Conservation (phyloP, 441 rosid genomes). For the Brassica hybrid region DNA sequence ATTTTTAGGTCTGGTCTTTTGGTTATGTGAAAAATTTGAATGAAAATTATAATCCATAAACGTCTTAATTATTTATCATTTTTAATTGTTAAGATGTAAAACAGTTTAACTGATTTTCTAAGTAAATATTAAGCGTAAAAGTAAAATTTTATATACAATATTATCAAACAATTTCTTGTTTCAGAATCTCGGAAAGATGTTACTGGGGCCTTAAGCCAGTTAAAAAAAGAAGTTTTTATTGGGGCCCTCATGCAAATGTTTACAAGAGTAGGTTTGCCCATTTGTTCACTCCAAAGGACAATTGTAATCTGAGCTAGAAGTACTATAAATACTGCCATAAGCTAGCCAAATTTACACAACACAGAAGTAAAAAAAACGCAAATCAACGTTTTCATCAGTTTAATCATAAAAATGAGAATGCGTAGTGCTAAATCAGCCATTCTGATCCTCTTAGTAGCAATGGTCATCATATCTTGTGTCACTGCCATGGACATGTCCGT, state of each 20-base stretch:
- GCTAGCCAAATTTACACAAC: constrained; percentile 7
- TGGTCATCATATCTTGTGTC: not conserved
- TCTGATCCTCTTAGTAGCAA: not conserved
- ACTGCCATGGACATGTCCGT: not conserved
- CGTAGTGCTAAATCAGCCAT: not conserved
- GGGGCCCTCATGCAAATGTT: not conserved
- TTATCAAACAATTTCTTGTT: not conserved
- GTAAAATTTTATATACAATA: not conserved
- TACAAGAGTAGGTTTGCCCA: not conserved
- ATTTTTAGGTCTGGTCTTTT: not conserved
- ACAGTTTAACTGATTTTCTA: not conserved
- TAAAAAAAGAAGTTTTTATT: not conserved
- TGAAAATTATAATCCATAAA: not conserved
- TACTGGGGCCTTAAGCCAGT: too few species aligned
- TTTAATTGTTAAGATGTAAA: not conserved
- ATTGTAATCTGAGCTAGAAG: not conserved
- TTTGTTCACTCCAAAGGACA: constrained; percentile 15
- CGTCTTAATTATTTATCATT: not conserved
- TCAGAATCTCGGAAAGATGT: not conserved
- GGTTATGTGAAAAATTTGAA: too few species aligned
- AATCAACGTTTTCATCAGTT: not conserved
- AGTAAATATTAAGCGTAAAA: not conserved
- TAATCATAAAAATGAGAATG: not conserved
- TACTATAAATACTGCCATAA: not conserved
- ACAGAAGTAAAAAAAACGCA: not conserved